Evolutionary conservation across 768 basidiomycete species (phyloP), one percentile per base, ranked within the genome.

Genomic region (Boletus reticulatus): DNA sequence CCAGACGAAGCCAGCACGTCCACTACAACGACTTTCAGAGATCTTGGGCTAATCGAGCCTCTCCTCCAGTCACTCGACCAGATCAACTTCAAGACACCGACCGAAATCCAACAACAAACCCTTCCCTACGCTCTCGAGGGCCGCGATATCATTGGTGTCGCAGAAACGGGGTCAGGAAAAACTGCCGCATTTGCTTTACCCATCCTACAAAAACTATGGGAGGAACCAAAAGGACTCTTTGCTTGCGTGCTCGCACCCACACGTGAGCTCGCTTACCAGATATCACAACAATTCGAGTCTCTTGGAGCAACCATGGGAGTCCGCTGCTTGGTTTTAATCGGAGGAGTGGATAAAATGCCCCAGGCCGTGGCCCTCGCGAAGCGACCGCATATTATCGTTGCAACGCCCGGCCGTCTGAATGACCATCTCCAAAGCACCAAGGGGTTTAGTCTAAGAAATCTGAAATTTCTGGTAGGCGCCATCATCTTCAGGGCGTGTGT

Each of bases 371-470:
- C 92, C 6, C 80, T 98, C 49, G 92, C 93, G 7, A 98, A 97
- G 73, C 81, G 87, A 52, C 97, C 97, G 2, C 97, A 99, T 71
- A 80, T 99, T 43, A 80, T 99, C 37, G 93, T 99, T 22, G 95
- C 94, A 31, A 98, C 97, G 0, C 96, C 96, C 2, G 96, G 96
- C 57, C 84, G 96, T 50, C 73, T 98, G 64, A 80, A 93, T 58
- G 92, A 97, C 70, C 97, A 98, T 72, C 76, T 99, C 43, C 94
- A 98, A 70, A 92, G 93, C 64, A 98, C 97, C 5, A 99, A 98
- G 71, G 97, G 97, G 3, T 99, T 98, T 71, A 92, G 85, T 61
- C 72, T 99, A 62, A 80, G 92, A 65, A 80, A 75, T 16, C 75
- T 98, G 50, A 92, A 93, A 72, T 98, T 94, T 69, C 72, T 99